phyloP scores from a whole-genome alignment of 345 rosid genomes.

The Aquilaria sinensis region DNA sequence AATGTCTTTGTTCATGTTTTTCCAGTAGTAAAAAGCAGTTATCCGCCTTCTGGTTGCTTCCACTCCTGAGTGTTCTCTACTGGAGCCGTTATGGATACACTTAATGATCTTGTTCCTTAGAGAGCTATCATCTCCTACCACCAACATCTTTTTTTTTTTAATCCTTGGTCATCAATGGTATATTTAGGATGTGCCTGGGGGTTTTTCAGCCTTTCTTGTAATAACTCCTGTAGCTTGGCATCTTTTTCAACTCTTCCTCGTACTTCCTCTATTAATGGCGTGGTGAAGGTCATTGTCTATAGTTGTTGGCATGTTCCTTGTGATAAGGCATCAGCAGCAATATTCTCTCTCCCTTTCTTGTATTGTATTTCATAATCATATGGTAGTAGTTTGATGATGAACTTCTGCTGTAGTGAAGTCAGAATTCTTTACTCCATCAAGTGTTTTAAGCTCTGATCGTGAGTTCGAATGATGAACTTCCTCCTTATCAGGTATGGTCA shows the following conservation, averaged over 20 bases:
- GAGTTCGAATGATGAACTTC: neutral
- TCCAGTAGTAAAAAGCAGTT: neutral
- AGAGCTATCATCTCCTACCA: neutral
- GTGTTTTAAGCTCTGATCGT: neutral
- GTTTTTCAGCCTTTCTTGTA: neutral
- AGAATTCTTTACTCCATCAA: neutral
- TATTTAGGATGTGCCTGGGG: no score
- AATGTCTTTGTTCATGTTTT: neutral
- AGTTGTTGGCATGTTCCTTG: neutral
- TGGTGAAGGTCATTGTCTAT: neutral
- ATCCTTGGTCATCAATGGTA: neutral
- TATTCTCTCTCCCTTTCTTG: no score
- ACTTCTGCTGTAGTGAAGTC: no score
- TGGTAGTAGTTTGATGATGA: no score
- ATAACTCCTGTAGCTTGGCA: neutral
- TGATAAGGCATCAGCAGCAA: no score
- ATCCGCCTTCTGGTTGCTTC: neutral
- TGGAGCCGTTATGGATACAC: neutral
- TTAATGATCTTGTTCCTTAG: neutral
- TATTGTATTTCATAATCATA: no score
- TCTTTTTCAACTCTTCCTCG: neutral
- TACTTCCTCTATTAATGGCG: neutral
- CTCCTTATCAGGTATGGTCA: neutral
- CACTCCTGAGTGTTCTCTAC: neutral
- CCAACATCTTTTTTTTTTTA: neutral